Evolutionary conservation across 768 basidiomycete genomes (phyloP).

Genomic region (Mycena indigotica): DNA sequence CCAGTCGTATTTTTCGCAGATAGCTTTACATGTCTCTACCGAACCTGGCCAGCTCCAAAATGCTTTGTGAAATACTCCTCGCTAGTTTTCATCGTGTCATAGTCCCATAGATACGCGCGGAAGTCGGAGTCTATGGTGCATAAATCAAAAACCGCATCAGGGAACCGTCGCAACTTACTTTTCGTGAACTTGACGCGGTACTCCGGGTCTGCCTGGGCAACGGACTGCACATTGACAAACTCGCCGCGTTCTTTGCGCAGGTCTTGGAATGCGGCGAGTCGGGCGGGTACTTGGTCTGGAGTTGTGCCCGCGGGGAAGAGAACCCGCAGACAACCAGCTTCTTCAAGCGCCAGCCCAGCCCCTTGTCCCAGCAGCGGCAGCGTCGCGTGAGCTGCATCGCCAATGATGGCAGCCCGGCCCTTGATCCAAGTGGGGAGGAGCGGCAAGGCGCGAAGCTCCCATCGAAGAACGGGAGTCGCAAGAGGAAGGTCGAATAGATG

Average conservation of each 20-base stretch:
- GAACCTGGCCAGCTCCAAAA: too few relatives aligned
- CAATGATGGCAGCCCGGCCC: conserved; percentile 10
- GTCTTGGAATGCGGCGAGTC: conserved; percentile 12
- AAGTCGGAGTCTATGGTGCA: neutral
- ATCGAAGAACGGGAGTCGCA: conserved; percentile 11
- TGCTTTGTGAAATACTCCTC: neutral
- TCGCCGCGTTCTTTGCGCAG: conserved; percentile 19
- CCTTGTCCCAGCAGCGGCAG: conserved; percentile 28
- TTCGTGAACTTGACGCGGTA: neutral
- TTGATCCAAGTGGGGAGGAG: conserved; percentile 10
- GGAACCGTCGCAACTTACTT: neutral
- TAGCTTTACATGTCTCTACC: neutral
- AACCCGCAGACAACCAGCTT: conserved; percentile 13
- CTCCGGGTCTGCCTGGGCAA: conserved; percentile 4
- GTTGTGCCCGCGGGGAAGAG: conserved; percentile 15
- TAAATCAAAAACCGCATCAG: neutral
- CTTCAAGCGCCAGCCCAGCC: conserved; percentile 30
- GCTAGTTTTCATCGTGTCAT: neutral
- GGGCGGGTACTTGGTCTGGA: conserved; percentile 11
- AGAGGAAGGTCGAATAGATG: conserved; percentile 1
- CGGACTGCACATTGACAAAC: conserved; percentile 11
- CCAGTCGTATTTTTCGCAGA: too few relatives aligned
- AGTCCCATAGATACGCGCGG: neutral
- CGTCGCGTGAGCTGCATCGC: conserved; percentile 29
- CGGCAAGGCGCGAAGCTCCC: conserved; percentile 16